Percentiles rank a stretch among this genome's conserved stretches.
Evolutionary conservation across 176 grass and related monocot species (phyloP).

Genomic region (Secale cereale): DNA sequence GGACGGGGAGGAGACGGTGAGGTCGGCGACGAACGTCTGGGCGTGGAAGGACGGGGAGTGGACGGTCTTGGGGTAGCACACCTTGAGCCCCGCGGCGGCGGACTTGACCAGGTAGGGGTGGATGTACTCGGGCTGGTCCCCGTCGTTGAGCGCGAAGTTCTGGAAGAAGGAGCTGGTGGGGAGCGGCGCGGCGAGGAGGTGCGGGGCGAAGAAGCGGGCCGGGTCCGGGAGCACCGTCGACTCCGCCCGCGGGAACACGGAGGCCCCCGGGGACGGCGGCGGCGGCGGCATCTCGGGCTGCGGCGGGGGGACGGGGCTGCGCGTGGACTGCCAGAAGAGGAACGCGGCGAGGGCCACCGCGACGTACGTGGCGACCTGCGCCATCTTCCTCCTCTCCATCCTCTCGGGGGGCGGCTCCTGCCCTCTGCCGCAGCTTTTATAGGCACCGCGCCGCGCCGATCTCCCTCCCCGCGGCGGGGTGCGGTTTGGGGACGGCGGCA

Average conservation of each 20-base stretch:
- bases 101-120: constrained; percentile 82
- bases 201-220: constrained; percentile 64
- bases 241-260: constrained; percentile 53
- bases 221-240: constrained; percentile 82
- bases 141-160: constrained; percentile 84
- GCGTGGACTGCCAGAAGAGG: constrained; percentile 21
- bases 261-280: background rate
- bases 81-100: constrained; percentile 45
- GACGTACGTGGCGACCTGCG: background rate
- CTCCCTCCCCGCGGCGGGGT: background rate
- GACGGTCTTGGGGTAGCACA: constrained; percentile 74
- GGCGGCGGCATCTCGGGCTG: background rate
- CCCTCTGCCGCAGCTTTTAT: background rate
- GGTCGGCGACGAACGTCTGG: constrained; percentile 80
- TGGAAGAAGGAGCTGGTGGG: constrained; percentile 98
- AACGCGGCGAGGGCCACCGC: background rate
- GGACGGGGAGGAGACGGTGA: constrained; percentile 58
- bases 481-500: background rate
- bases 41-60: constrained; percentile 49
- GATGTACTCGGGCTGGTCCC: constrained; percentile 95
- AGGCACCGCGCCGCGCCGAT: background rate
- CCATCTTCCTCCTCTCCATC: constrained; percentile 2
- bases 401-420: background rate
- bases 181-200: constrained; percentile 66
- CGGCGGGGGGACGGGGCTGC: background rate